phyloP scores from a whole-genome alignment of 805 yeast genomes.

The Hanseniaspora taiwanica region DNA sequence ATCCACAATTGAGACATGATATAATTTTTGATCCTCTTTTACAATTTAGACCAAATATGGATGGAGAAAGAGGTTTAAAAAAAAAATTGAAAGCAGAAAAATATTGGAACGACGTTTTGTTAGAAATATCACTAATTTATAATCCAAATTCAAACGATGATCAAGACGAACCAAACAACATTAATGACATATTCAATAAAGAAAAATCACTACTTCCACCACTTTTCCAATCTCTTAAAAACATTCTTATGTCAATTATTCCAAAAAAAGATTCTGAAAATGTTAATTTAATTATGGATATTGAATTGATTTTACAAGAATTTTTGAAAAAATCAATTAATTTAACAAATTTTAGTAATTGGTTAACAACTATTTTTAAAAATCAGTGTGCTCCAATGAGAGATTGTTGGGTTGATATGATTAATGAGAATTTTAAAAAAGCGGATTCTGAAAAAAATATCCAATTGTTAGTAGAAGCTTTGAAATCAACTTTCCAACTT shows the following conservation, averaged over 20 bases:
- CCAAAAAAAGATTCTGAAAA: constrained; percentile 62
- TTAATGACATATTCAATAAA: constrained; percentile 14
- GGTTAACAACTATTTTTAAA: constrained; percentile 62
- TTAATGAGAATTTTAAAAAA: constrained; percentile 44
- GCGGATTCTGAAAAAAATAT: constrained; percentile 33
- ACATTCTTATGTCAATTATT: constrained; percentile 57
- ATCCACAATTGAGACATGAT: constrained; percentile 88
- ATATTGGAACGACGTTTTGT: constrained; percentile 69
- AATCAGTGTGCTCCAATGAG: constrained; percentile 94
- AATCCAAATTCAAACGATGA: constrained; percentile 17
- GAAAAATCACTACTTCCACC: constrained; percentile 38
- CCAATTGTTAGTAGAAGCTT: constrained; percentile 51
- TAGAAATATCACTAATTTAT: constrained; percentile 41
- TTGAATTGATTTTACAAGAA: constrained; percentile 66
- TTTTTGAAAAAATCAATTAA: constrained; percentile 57
- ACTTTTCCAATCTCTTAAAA: constrained; percentile 64
- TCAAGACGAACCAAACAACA: background rate
- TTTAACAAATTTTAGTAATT: constrained; percentile 53
- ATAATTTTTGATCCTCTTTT: constrained; percentile 83
- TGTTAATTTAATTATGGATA: constrained; percentile 62
- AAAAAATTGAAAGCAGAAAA: constrained; percentile 64
- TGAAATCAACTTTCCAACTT: constrained; percentile 54
- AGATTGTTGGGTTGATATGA: constrained; percentile 76
- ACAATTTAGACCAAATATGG: constrained; percentile 82
- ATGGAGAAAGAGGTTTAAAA: constrained; percentile 78